These are phyloP conservation scores for Entomortierella parvispora DNA, from an alignment of 192 early-diverging fungal genomes.

Conservation along the genomic window DNA sequence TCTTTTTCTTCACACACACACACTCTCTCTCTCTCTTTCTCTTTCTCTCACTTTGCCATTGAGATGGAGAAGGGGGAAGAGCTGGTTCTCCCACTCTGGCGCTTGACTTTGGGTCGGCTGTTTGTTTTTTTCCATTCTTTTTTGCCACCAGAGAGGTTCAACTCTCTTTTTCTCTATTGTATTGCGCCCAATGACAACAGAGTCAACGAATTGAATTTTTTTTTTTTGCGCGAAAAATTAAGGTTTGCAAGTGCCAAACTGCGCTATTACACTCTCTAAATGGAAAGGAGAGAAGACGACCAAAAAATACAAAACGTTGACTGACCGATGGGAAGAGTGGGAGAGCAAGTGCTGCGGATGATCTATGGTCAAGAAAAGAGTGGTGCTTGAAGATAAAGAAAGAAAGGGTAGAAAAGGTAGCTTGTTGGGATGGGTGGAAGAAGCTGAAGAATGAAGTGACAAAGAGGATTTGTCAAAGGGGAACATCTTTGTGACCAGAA, in stretches of 20 bases:
- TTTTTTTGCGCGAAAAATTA: not conserved
- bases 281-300: not conserved
- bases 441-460: no score
- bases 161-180: not conserved
- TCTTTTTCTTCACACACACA: not conserved
- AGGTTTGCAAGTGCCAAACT: conserved; percentile 14
- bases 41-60: not conserved
- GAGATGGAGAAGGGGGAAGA: no score
- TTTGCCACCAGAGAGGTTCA: not conserved
- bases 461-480: not conserved
- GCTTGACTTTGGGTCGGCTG: no score
- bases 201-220: not conserved
- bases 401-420: no score
- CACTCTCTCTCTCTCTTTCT: conserved; percentile 4
- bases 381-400: no score
- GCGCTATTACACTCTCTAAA: conserved; percentile 20
- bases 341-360: no score
- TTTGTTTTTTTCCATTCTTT: not conserved
- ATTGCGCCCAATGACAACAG: conserved; percentile 44
- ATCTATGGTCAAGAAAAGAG: no score
- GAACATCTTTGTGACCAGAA: conserved; percentile 40
- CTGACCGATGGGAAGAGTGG: no score
- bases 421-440: no score
- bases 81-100: no score
- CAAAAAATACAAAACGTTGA: conserved; percentile 22